Base-by-base conservation (phyloP, 345 rosid species). In the Clausena lansium region DNA sequence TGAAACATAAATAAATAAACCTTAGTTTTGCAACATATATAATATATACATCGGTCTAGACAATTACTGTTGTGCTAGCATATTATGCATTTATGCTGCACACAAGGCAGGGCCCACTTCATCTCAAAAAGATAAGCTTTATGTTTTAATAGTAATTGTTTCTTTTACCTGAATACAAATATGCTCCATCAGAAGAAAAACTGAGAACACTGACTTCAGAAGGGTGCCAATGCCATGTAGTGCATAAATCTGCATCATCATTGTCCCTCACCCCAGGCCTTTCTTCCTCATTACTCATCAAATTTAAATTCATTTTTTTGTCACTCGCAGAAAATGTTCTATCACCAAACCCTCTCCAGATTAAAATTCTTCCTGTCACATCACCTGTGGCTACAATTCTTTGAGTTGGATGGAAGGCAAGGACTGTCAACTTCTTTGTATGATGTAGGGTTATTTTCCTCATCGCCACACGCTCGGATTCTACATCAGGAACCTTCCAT, bases 211-310 rank as follows among this genome's bases (percentile, higher is more conserved):
- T 91, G 14, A 96, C 91, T 84, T 79, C 87, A 80, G 91, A 75
- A 50, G 97, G 87, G 79, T 96, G 99, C 96, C 96, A 91, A 79
- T 90, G 96, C 99, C 97, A 92, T 67, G 97, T 91, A 72, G 97
- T 82, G 68, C 98, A 94, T n/a, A 93, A 89, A 72, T 92, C 98
- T 75, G 98, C 94, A 87, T 95, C 99, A 90, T 94, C 99, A 77
- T 84, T 84, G 72, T 82, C 93, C 82, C 98, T 86, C 71, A 96
- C 98, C n/a, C 97, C 98, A 72, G 98, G 93, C 55, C 84, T 94
- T 69, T 92, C 97, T 80, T 89, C 97, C 67, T 86, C 81, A 79
- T 78, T 80, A 64, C 73, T 79, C 79, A 36, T 64, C 2, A 80
- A 38, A 66, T 73, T 88, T 33, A 57, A 78, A 69, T 75, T 82